Conservation (phyloP, 2,329 filamentous ascomycete genomes). For the Aspergillus tanneri region DNA sequence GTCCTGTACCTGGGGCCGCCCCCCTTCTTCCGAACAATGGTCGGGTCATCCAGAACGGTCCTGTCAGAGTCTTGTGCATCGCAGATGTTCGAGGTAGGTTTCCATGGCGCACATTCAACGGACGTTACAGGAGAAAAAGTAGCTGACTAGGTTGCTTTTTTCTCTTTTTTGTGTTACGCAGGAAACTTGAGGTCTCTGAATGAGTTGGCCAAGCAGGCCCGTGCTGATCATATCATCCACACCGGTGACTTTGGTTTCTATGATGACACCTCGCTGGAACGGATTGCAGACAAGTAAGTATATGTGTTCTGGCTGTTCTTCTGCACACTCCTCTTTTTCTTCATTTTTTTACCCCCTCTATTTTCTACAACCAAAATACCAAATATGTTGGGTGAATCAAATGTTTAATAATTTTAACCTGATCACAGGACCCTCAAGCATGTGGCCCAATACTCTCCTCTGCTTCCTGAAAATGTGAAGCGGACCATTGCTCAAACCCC, state of each 20-base stretch:
- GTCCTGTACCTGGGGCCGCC: constrained; percentile 47
- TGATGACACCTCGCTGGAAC: constrained; percentile 89
- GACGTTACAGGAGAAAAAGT: constrained; percentile 5
- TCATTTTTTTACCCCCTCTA: neutral
- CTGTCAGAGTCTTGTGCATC: constrained; percentile 50
- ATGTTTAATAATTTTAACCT: constrained; percentile 13
- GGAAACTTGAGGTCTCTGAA: constrained; percentile 95
- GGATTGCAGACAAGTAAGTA: constrained; percentile 94
- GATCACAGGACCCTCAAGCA: constrained; percentile 81
- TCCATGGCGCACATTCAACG: neutral
- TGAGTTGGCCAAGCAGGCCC: constrained; percentile 89
- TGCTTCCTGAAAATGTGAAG: constrained; percentile 76
- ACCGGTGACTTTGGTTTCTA: constrained; percentile 99
- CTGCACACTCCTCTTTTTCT: constrained; percentile 4
- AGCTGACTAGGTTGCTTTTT: constrained; percentile 22
- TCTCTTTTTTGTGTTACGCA: constrained; percentile 42
- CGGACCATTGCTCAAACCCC: constrained; percentile 66
- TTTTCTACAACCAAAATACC: neutral
- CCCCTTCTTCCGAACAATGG: constrained; percentile 53
- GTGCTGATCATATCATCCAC: constrained; percentile 96
- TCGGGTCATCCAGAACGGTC: constrained; percentile 49
- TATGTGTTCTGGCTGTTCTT: constrained; percentile 7
- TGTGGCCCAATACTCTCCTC: constrained; percentile 95
- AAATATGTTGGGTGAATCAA: constrained; percentile 1
- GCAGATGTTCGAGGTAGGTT: constrained; percentile 51